phyloP scores from a whole-genome alignment of 1,284 basidiomycete species.

The Trametes hirsuta region DNA sequence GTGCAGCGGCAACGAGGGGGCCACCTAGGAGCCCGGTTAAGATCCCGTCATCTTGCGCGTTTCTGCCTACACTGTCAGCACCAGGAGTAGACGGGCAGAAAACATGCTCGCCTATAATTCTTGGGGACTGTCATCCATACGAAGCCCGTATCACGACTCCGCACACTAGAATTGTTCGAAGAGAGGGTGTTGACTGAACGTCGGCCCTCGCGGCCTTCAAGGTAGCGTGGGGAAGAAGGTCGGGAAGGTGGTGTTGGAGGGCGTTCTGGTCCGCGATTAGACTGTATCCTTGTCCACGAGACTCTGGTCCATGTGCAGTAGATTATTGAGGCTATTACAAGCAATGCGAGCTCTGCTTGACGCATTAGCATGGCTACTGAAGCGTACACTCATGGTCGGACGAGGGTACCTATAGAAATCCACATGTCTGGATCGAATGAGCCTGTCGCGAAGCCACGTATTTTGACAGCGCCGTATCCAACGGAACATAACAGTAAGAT shows the following conservation, averaged over 20 bases:
- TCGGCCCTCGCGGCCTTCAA: conserved; percentile 49
- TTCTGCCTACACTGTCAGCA: conserved; percentile 44
- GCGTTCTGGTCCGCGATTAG: conserved; percentile 28
- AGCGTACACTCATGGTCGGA: not conserved
- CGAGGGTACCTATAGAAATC: conserved; percentile 46
- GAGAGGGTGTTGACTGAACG: conserved; percentile 1
- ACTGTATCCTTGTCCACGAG: conserved; percentile 38
- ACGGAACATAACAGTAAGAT: conserved; percentile 57
- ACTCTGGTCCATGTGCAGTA: conserved; percentile 70
- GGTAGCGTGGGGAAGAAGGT: conserved; percentile 43
- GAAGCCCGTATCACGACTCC: conserved; percentile 51
- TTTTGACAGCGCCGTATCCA: conserved; percentile 42
- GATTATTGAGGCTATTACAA: conserved; percentile 58
- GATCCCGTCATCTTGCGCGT: conserved; percentile 83
- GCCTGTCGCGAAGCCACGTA: conserved; percentile 28
- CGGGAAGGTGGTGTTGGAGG: conserved; percentile 34
- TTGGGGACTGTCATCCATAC: conserved; percentile 91
- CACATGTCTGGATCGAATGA: conserved; percentile 39
- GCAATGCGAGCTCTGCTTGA: conserved; percentile 56
- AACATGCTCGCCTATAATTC: conserved; percentile 65
- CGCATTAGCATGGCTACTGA: not conserved
- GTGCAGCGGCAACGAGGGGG: conserved; percentile 72
- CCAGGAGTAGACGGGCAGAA: no score
- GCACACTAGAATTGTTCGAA: conserved; percentile 5
- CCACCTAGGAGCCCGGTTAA: conserved; percentile 80